Evolutionary conservation across 495 filamentous ascomycete species (phyloP).

Genomic region (Recurvomyces mirabilis): DNA sequence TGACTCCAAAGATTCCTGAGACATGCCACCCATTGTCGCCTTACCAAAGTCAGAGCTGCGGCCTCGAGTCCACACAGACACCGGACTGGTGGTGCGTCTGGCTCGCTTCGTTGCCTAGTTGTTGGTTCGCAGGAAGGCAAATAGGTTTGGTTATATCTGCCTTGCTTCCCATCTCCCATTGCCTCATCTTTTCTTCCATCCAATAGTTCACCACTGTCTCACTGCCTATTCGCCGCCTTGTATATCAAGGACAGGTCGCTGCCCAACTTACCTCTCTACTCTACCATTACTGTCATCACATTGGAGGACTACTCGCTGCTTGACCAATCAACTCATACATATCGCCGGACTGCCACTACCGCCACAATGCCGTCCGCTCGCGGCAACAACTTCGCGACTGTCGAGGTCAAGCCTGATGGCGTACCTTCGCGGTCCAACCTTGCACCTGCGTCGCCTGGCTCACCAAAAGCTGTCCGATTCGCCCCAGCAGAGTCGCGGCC

Average conservation of each 20-base stretch:
- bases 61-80: no score
- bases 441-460: conserved; percentile 8
- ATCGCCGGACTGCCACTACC: not conserved
- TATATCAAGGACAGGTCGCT: not conserved
- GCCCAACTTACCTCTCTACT: conserved; percentile 5
- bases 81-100: no score
- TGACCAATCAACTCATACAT: not conserved
- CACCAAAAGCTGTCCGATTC: conserved; percentile 16
- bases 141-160: conserved; percentile 4
- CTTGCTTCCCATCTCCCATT: conserved; percentile 1
- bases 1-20: no score
- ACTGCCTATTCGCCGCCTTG: conserved; percentile 15
- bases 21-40: no score
- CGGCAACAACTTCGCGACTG: not conserved
- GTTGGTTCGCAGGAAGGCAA: no score
- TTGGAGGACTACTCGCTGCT: not conserved
- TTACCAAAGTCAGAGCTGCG: no score
- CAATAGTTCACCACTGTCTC: conserved; percentile 1
- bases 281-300: not conserved
- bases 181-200: conserved; percentile 7
- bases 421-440: conserved; percentile 3
- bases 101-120: no score
- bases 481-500: conserved; percentile 17
- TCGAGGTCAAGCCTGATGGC: conserved; percentile 13
- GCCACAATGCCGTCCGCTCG: conserved; percentile 11